Conservation (phyloP, 1,284 basidiomycete genomes). For the Fomitiporia mediterranea region DNA sequence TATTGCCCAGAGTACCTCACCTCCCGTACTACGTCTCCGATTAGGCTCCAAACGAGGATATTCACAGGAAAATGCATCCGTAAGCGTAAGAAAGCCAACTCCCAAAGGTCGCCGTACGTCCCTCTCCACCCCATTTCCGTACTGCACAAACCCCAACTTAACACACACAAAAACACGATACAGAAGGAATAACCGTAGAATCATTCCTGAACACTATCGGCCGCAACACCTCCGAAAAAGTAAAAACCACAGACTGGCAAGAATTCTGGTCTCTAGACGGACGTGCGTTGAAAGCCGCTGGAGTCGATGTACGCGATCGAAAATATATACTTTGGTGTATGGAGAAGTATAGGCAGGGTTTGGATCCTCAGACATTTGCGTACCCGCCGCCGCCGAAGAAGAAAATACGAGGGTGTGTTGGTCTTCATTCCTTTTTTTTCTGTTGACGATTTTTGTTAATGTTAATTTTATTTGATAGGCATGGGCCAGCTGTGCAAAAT, state of each 20-base stretch:
- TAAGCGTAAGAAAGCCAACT: conserved; percentile 4
- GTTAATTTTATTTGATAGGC: too few species aligned
- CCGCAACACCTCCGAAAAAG: conserved; percentile 57
- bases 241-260: conserved; percentile 57
- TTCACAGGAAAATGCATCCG: too few species aligned
- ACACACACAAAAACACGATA: conserved; percentile 32
- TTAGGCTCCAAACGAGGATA: too few species aligned
- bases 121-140: neutral
- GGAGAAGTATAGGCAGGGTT: conserved; percentile 66
- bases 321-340: conserved; percentile 81
- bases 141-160: too few species aligned
- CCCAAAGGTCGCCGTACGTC: conserved; percentile 17
- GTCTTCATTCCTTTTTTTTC: neutral
- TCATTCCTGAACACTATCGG: conserved; percentile 75
- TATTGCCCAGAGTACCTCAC: neutral
- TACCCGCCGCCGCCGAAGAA: conserved; percentile 64
- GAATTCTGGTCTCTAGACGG: conserved; percentile 62
- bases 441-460: conserved; percentile 4
- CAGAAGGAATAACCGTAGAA: conserved; percentile 42
- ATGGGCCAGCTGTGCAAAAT: conserved; percentile 67
- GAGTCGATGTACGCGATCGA: conserved; percentile 61
- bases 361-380: conserved; percentile 54
- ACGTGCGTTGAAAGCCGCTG: conserved; percentile 55
- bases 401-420: conserved; percentile 67
- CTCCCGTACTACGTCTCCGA: conserved; percentile 4